Percentiles rank a stretch among this genome's conserved stretches.
phyloP scores from a whole-genome alignment of 805 yeast genomes.

The Candida qinlingensis region DNA sequence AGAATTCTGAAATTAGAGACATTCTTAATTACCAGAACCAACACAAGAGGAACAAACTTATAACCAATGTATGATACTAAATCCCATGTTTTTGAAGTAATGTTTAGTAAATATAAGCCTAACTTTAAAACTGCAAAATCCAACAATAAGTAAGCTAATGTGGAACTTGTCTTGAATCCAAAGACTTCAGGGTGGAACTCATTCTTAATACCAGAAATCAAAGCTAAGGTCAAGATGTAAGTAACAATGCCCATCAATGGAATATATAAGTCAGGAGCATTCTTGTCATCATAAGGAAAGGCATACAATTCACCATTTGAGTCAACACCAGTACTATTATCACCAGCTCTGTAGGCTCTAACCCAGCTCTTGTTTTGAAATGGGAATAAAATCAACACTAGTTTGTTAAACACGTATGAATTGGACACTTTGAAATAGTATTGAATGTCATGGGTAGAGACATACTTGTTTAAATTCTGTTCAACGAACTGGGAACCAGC shows the following conservation, averaged over 20 bases:
- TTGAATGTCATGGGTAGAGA: constrained; percentile 53
- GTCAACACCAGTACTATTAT: constrained; percentile 25
- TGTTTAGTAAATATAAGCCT: constrained; percentile 75
- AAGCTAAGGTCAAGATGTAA: constrained; percentile 77
- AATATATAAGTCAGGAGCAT: constrained; percentile 94
- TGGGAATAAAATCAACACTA: constrained; percentile 75
- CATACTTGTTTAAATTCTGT: constrained; percentile 46
- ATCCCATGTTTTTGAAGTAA: constrained; percentile 73
- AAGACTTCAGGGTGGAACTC: constrained; percentile 90
- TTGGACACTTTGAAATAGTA: constrained; percentile 92
- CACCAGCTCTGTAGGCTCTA: constrained; percentile 38
- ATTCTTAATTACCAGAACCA: constrained; percentile 49
- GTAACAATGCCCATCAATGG: constrained; percentile 92
- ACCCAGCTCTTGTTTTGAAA: constrained; percentile 83
- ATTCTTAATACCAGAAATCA: constrained; percentile 80
- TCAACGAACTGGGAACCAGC: constrained; percentile 78
- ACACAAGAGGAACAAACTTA: constrained; percentile 78
- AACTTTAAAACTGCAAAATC: constrained; percentile 74
- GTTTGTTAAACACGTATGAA: constrained; percentile 71
- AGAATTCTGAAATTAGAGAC: constrained; percentile 35
- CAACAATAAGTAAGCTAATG: constrained; percentile 72
- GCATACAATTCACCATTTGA: constrained; percentile 39
- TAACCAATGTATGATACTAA: constrained; percentile 87
- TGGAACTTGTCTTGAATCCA: constrained; percentile 81
- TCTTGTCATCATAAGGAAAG: constrained; percentile 79